These are phyloP conservation scores for Phalaenopsis hybrid DNA, from an alignment of 116 monocot genomes.

Conservation along the genomic window DNA sequence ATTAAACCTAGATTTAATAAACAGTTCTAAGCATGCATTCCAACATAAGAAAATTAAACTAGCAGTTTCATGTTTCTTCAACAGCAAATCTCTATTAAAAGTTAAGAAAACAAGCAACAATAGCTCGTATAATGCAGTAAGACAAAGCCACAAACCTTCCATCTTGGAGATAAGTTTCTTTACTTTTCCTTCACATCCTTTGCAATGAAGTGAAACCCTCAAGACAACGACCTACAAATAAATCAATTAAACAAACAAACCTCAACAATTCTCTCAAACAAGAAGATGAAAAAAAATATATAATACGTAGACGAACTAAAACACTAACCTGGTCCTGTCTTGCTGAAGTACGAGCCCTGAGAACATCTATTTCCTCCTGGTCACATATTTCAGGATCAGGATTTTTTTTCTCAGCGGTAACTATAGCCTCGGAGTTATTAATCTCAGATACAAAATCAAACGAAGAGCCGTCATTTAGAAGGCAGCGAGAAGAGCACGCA, in stretches of 20 bases:
- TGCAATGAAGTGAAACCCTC: conserved; percentile 79
- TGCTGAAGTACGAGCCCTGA: conserved; percentile 20
- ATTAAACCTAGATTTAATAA: no score
- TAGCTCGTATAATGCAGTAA: not conserved
- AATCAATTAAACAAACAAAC: not conserved
- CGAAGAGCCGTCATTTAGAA: conserved; percentile 29
- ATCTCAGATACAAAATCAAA: conserved; percentile 27
- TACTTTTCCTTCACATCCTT: conserved; percentile 65
- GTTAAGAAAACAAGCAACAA: not conserved
- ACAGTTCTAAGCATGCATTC: no score
- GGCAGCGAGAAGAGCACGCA: conserved; percentile 37
- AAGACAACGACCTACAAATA: conserved; percentile 43
- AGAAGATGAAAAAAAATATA: not conserved
- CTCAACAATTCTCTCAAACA: not conserved
- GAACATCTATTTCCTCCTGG: conserved; percentile 12
- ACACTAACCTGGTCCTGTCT: conserved; percentile 33
- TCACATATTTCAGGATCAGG: not conserved
- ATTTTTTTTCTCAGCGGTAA: conserved; percentile 13
- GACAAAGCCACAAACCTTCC: conserved; percentile 41
- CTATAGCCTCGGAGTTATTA: conserved; percentile 10
- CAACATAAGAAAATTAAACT: no score
- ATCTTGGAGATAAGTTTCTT: conserved; percentile 70
- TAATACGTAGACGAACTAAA: not conserved
- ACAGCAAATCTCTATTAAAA: no score
- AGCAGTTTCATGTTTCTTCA: no score